A percentile compares a stretch with the other conserved stretches of the same genome.
These are phyloP conservation scores for Jacaranda mimosifolia DNA, from an alignment of 257 asterid species.

Conservation along the genomic window DNA sequence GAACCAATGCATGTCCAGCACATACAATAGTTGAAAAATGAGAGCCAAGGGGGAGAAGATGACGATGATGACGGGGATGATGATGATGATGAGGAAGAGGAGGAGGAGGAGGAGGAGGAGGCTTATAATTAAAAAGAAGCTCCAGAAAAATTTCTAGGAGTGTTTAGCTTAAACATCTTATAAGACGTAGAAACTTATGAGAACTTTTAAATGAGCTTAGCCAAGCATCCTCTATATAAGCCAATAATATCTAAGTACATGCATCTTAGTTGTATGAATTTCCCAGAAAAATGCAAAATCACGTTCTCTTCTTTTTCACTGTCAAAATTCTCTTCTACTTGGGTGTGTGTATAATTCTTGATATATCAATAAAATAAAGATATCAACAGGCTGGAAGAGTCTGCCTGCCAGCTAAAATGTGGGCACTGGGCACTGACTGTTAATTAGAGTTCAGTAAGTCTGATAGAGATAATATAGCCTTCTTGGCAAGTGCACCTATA, in stretches of 20 bases:
- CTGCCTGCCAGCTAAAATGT: background rate
- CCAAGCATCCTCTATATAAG: too few relatives aligned
- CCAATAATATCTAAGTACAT: background rate
- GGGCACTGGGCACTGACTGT: background rate
- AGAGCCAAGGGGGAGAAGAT: too few relatives aligned
- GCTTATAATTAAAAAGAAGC: too few relatives aligned
- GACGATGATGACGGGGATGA: too few relatives aligned
- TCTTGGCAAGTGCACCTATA: constrained; percentile 10
- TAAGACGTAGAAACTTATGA: too few relatives aligned
- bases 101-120: too few relatives aligned
- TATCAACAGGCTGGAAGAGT: background rate
- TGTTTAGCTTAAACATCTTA: too few relatives aligned
- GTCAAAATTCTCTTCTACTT: constrained; percentile 8
- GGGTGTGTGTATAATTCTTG: background rate
- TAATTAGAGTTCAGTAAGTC: background rate
- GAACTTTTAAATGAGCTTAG: too few relatives aligned
- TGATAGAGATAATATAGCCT: background rate
- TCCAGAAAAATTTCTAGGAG: too few relatives aligned
- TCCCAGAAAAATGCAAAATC: background rate
- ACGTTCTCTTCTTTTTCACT: background rate
- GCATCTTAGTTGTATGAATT: background rate
- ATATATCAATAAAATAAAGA: background rate
- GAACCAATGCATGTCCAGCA: too few relatives aligned
- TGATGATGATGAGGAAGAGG: too few relatives aligned
- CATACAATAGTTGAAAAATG: too few relatives aligned